Percentiles rank a stretch among this genome's conserved stretches.
These are phyloP conservation scores for Dalechampia spathulata DNA, from an alignment of 441 rosid genomes.

Conservation along the genomic window DNA sequence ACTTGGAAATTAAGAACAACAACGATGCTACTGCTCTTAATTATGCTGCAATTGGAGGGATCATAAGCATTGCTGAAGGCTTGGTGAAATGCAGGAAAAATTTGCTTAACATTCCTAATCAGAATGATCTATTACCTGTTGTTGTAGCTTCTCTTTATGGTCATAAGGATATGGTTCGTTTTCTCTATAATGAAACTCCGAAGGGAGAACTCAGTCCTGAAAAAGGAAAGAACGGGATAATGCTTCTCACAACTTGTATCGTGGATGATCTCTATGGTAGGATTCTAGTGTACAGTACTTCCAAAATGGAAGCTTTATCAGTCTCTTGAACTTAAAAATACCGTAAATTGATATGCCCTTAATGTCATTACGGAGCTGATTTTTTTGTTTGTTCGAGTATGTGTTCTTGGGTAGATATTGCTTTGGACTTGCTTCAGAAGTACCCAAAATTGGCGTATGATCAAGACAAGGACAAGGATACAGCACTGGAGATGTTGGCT, in stretches of 20 bases:
- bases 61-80: conserved; percentile 15
- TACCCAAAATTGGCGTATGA: conserved; percentile 20
- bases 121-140: conserved; percentile 24
- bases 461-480: conserved; percentile 42
- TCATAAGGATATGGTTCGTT: conserved; percentile 22
- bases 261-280: conserved; percentile 28
- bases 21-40: conserved; percentile 28
- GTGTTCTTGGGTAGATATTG: conserved; percentile 14
- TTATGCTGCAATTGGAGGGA: conserved; percentile 30
- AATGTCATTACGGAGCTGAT: not conserved
- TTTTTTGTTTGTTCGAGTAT: not conserved
- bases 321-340: not conserved
- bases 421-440: conserved; percentile 22
- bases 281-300: not conserved
- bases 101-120: conserved; percentile 18
- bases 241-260: conserved; percentile 33
- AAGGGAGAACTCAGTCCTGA: conserved; percentile 15
- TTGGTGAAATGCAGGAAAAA: conserved; percentile 17
- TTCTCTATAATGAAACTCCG: conserved; percentile 19
- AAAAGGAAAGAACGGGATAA: conserved; percentile 24
- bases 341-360: not conserved
- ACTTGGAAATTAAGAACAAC: conserved; percentile 18
- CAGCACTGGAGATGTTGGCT: conserved; percentile 50
- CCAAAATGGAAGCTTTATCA: not conserved
- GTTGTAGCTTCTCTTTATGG: conserved; percentile 37